phyloP scores from a whole-genome alignment of 2,329 filamentous ascomycete species.

The Didymella sp. region DNA sequence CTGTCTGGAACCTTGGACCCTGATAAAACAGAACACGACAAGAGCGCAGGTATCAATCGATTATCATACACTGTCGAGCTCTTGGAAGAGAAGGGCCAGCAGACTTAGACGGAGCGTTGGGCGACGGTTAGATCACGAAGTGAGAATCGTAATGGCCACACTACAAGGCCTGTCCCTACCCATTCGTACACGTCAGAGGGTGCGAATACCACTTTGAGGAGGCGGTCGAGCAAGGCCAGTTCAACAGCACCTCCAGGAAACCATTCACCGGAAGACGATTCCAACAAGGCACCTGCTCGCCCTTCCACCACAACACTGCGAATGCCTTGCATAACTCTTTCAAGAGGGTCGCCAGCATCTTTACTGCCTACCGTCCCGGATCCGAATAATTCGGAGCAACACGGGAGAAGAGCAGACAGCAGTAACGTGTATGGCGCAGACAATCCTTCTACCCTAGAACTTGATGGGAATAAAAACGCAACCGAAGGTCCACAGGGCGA shows the following conservation, averaged over 20 bases:
- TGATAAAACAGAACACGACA: not conserved
- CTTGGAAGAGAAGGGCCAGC: not conserved
- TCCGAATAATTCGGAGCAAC: not conserved
- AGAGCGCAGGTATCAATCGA: too few species aligned
- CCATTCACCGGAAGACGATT: not conserved
- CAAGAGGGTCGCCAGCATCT: not conserved
- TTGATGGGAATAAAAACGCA: not conserved
- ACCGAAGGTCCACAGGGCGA: not conserved
- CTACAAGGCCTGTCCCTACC: not conserved
- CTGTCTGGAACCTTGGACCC: not conserved
- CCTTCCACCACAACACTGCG: not conserved
- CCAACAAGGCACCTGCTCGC: not conserved
- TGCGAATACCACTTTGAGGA: not conserved
- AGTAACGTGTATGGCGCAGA: not conserved
- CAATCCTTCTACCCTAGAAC: not conserved
- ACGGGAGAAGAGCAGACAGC: too few species aligned
- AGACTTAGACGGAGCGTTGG: not conserved
- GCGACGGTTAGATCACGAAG: too few species aligned
- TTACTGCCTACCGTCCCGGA: not conserved
- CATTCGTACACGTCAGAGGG: not conserved
- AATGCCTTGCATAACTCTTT: not conserved
- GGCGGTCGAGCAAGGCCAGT: not conserved
- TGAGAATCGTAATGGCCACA: not conserved
- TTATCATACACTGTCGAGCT: not conserved
- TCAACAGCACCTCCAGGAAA: not conserved